Percentiles rank a stretch among this genome's conserved stretches.
These are phyloP conservation scores for Wickerhamomyces tratensis DNA, from an alignment of 805 yeast species.

Conservation along the genomic window DNA sequence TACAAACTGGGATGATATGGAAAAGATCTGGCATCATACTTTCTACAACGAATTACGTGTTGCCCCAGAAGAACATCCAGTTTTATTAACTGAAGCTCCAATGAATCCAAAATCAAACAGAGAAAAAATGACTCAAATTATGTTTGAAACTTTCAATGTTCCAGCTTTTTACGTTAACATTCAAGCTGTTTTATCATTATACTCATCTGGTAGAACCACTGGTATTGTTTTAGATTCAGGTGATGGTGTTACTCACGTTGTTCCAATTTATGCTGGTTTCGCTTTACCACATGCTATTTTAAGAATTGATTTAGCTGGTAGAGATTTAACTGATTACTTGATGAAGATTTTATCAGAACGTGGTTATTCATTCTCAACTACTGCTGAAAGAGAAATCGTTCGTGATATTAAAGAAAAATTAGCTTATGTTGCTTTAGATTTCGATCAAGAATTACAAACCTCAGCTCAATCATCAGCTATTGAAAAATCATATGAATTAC, in stretches of 20 bases:
- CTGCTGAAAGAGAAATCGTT: slow-evolving; percentile 97
- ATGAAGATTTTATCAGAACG: slow-evolving; percentile 98
- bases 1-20: slow-evolving; percentile 99
- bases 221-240: slow-evolving; percentile 99
- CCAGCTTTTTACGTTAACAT: slow-evolving; percentile 99
- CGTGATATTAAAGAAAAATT: slow-evolving; percentile 91
- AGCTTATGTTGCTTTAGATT: slow-evolving; percentile 98
- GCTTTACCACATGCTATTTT: slow-evolving; percentile 97
- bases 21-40: slow-evolving; percentile 99
- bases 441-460: slow-evolving; percentile 99
- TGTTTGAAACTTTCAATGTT: slow-evolving; percentile 98
- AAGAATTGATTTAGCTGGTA: slow-evolving; percentile 99
- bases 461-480: slow-evolving; percentile 97
- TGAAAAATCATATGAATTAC: slow-evolving; percentile 98
- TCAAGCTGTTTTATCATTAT: slow-evolving; percentile 96
- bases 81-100: slow-evolving; percentile 98
- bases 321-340: slow-evolving; percentile 98
- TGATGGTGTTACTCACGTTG: slow-evolving; percentile 99
- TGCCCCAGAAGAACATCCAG: slow-evolving; percentile 99
- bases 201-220: slow-evolving; percentile 99
- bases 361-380: slow-evolving; percentile 97
- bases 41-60: slow-evolving; percentile 99
- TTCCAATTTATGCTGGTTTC: slow-evolving; percentile 99
- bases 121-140: slow-evolving; percentile 99
- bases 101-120: slow-evolving; percentile 99